Conservation (phyloP, 495 filamentous ascomycete species). For the Viridothelium virens region DNA sequence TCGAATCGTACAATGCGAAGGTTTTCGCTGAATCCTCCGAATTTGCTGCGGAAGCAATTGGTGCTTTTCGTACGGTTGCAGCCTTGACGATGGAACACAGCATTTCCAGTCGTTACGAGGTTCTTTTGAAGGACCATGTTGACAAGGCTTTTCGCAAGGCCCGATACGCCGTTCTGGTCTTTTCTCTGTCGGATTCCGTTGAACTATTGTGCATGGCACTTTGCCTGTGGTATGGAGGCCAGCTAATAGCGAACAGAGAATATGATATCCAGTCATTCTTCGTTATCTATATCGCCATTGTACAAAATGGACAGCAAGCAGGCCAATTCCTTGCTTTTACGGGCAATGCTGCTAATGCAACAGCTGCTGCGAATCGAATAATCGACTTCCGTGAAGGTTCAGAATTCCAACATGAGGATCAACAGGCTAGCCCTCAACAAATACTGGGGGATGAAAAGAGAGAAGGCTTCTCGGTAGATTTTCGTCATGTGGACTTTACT, state of each 20-base stretch:
- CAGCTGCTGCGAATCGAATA: neutral
- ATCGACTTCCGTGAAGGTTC: neutral
- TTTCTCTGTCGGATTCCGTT: slow-evolving; percentile 31
- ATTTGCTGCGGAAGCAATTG: slow-evolving; percentile 51
- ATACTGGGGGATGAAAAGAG: neutral
- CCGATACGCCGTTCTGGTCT: neutral
- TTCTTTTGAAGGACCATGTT: neutral
- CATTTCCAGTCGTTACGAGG: slow-evolving; percentile 20
- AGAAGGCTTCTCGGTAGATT: neutral
- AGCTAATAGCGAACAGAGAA: slow-evolving; percentile 45
- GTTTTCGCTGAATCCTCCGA: slow-evolving; percentile 50
- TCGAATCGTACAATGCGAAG: slow-evolving; percentile 44
- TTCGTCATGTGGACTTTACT: slow-evolving; percentile 2
- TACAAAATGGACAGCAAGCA: slow-evolving; percentile 50
- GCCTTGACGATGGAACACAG: slow-evolving; percentile 46
- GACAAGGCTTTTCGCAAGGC: slow-evolving; percentile 1
- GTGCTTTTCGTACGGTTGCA: slow-evolving; percentile 50
- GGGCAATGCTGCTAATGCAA: neutral
- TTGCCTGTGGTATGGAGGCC: slow-evolving; percentile 53
- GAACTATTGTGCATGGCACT: slow-evolving; percentile 45
- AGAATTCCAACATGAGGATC: neutral
- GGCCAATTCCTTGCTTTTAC: slow-evolving; percentile 45
- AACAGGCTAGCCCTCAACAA: neutral
- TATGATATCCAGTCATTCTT: slow-evolving; percentile 46
- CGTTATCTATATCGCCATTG: slow-evolving; percentile 51